phyloP scores from a whole-genome alignment of 2,329 filamentous ascomycete genomes.

The Thielaviopsis cerberus region DNA sequence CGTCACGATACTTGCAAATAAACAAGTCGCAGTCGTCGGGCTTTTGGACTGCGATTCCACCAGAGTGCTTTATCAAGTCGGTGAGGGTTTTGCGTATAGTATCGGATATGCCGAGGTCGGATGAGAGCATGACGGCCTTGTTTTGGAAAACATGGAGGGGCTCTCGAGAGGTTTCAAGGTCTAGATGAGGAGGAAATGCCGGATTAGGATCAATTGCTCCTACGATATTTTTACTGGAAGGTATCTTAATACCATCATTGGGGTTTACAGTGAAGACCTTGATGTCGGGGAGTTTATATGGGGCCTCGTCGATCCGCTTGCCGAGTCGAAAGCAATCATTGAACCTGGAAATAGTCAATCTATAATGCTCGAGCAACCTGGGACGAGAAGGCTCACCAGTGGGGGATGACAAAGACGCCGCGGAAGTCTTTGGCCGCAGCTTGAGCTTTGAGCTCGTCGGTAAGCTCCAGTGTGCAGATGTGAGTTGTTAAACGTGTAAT shows the following conservation, averaged over 20 bases:
- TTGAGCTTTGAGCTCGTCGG: conserved; percentile 50
- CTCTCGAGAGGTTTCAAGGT: conserved; percentile 26
- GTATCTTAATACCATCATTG: conserved; percentile 37
- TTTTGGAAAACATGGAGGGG: conserved; percentile 57
- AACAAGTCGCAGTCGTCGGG: conserved; percentile 62
- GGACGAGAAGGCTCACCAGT: conserved; percentile 44
- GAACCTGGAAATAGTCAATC: conserved; percentile 40
- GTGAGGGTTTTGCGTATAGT: conserved; percentile 50
- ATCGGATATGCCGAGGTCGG: conserved; percentile 51
- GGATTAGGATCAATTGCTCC: conserved; percentile 42
- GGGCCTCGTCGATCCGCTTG: conserved; percentile 71
- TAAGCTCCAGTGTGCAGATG: conserved; percentile 62
- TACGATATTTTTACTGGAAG: conserved; percentile 40
- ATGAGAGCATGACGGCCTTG: conserved; percentile 58
- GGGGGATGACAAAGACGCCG: conserved; percentile 73
- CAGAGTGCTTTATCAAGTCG: conserved; percentile 51
- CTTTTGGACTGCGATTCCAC: conserved; percentile 46
- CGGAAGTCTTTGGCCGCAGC: conserved; percentile 47
- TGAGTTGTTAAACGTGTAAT: conserved; percentile 67
- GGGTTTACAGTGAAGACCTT: conserved; percentile 51
- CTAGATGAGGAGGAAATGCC: conserved; percentile 25
- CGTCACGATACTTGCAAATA: conserved; percentile 74
- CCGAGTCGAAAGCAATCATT: conserved; percentile 90
- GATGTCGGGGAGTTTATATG: conserved; percentile 71
- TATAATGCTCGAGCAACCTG: neutral